Evolutionary conservation across 2,329 filamentous ascomycete species (phyloP), one percentile per base, ranked within the genome.

Genomic region (Curvularia hawaiiensis): DNA sequence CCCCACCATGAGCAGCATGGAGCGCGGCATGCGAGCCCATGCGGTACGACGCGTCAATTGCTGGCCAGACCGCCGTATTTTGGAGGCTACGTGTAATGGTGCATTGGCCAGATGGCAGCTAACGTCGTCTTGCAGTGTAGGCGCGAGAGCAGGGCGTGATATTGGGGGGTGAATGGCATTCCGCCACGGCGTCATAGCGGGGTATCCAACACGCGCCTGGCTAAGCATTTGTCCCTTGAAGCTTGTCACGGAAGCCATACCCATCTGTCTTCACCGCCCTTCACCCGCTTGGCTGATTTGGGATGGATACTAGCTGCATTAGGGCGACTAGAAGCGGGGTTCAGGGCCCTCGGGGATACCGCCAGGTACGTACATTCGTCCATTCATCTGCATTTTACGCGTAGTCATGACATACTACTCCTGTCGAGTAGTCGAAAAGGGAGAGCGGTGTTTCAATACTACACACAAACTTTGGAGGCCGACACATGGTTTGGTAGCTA

Each of bases 221-320:
- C 61, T 60, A 68, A 66, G 63, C 62, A 51, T 64, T 59, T 59
- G 53, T 49, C 48, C 54, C 44, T 22, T 26, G 56, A 67, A 64
- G 66, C 66, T 68, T 68, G 58, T 64, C 55, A 60, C 16, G 6
- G 28, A 54, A 56, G 52, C 45, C 30, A 22, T 33, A 30, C 22
- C 31, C 11, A 7, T 7, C 16, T 12, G 2, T 20, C 24, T 45
- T 54, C 58, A 65, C 64, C 61, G 59, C 54, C 50, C 45, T 22
- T 16, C 40, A 50, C 33, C 16, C 54, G 24, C 39, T 28, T 31
- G 24, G 1, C 44, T 12, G 3, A 2, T 28, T 18, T 18, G n/a
- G 20, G 50, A 2, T 4, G 30, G n/a, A 8, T 4, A 24, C 46
- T 58, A 58, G 24, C 56, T 18, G 26, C 31, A 26, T 50, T 16